Conservation (phyloP, 1,284 basidiomycete species). For the Ceratobasidium sp. region DNA sequence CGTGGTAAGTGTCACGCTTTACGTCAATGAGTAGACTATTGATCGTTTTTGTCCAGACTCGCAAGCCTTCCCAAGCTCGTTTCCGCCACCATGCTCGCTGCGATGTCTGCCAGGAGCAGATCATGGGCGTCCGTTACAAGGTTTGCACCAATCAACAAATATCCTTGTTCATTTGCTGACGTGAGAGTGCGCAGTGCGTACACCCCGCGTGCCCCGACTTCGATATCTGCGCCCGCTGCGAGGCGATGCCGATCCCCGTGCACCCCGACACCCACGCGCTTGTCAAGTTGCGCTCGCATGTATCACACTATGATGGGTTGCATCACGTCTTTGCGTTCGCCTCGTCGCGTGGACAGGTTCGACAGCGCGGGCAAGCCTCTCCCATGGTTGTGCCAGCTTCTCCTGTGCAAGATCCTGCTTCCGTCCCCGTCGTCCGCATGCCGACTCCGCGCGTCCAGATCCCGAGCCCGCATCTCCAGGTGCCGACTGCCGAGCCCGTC, state of each 20-base stretch:
- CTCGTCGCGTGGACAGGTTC: constrained; percentile 13
- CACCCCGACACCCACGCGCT: constrained; percentile 83
- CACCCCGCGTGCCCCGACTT: constrained; percentile 85
- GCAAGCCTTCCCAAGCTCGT: constrained; percentile 46
- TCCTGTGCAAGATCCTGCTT: background rate
- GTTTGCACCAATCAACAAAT: constrained; percentile 54
- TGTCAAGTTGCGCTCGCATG: constrained; percentile 76
- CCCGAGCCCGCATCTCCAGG: constrained; percentile 1
- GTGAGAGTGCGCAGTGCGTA: constrained; percentile 71
- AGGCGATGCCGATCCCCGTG: constrained; percentile 81
- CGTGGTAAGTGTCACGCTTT: constrained; percentile 61
- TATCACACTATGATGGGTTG: constrained; percentile 43
- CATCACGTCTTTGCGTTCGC: constrained; percentile 46
- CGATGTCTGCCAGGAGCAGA: constrained; percentile 69
- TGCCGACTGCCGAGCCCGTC: constrained; percentile 22
- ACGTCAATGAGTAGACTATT: background rate
- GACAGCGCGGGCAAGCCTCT: constrained; percentile 3
- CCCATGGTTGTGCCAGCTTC: constrained; percentile 2
- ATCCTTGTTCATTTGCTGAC: constrained; percentile 26
- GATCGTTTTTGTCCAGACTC: constrained; percentile 51
- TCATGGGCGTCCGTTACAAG: constrained; percentile 80
- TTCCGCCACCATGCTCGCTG: constrained; percentile 60
- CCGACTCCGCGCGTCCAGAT: constrained; percentile 39
- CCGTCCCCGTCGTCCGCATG: constrained; percentile 22
- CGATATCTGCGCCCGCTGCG: constrained; percentile 86